These are phyloP conservation scores for Rhypophila decipiens DNA, from an alignment of 495 filamentous ascomycete species.

Conservation along the genomic window DNA sequence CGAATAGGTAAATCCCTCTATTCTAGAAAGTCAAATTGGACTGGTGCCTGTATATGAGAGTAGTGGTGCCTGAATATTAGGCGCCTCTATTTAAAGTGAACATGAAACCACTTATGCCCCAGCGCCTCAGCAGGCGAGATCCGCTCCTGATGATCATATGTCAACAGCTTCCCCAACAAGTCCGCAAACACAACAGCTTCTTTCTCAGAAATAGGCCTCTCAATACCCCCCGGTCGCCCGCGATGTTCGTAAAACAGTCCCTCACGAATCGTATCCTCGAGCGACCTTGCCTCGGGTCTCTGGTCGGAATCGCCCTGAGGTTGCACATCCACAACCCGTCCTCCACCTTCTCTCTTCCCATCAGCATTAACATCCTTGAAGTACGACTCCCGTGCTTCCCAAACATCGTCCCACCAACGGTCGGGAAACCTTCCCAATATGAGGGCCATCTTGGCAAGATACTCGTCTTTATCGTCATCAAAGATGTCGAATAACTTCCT, in stretches of 20 bases:
- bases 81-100: no score
- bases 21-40: no score
- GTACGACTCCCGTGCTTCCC: no score
- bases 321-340: no score
- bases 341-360: no score
- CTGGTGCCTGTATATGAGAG: no score
- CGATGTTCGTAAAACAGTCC: not conserved
- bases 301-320: no score
- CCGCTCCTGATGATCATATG: not conserved
- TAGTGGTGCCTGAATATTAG: no score
- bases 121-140: not conserved
- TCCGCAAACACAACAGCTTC: not conserved
- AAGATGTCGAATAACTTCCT: slow-evolving; percentile 19
- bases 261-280: slow-evolving; percentile 1
- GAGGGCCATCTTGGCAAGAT: slow-evolving; percentile 13
- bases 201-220: not conserved
- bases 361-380: no score
- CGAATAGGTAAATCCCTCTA: no score
- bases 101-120: slow-evolving; percentile 1
- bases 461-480: slow-evolving; percentile 17
- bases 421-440: slow-evolving; percentile 23
- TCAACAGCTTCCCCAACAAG: slow-evolving; percentile 3
- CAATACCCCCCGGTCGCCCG: not conserved
- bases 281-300: no score
- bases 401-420: slow-evolving; percentile 24